A percentile compares a stretch with the other conserved stretches of the same genome.
These are phyloP conservation scores for Kazachstania psychrophila DNA, from an alignment of 805 yeast species.

Conservation along the genomic window DNA sequence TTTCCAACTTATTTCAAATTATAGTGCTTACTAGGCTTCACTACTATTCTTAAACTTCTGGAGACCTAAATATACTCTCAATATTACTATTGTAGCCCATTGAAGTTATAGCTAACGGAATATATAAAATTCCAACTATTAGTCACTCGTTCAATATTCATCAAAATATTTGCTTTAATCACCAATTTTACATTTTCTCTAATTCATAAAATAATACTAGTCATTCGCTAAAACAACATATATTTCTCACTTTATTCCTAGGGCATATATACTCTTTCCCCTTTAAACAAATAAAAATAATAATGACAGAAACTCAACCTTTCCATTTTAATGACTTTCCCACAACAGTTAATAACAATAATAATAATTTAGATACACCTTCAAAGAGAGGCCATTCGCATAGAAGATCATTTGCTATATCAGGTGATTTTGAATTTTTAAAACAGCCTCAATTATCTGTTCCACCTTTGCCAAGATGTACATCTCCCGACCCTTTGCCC, in stretches of 20 bases:
- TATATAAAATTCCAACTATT: too few species aligned
- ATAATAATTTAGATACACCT: constrained; percentile 17
- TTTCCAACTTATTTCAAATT: too few species aligned
- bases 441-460: constrained; percentile 18
- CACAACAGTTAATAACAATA: constrained; percentile 6
- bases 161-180: too few species aligned
- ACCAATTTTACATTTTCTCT: too few species aligned
- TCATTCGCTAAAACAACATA: not conserved
- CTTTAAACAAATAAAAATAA: not conserved
- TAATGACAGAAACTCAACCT: constrained; percentile 17
- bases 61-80: too few species aligned
- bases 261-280: not conserved
- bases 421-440: constrained; percentile 67
- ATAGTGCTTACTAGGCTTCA: too few species aligned
- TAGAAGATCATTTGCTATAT: constrained; percentile 77
- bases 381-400: constrained; percentile 60
- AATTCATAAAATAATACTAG: too few species aligned
- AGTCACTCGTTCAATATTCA: too few species aligned
- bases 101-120: too few species aligned
- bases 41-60: too few species aligned
- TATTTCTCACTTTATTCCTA: not conserved
- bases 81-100: too few species aligned
- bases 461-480: constrained; percentile 11
- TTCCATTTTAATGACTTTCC: constrained; percentile 9
- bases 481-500: constrained; percentile 4